Base-by-base conservation (phyloP, 192 early-diverging fungal genomes). In the Entrophospora sp. region DNA sequence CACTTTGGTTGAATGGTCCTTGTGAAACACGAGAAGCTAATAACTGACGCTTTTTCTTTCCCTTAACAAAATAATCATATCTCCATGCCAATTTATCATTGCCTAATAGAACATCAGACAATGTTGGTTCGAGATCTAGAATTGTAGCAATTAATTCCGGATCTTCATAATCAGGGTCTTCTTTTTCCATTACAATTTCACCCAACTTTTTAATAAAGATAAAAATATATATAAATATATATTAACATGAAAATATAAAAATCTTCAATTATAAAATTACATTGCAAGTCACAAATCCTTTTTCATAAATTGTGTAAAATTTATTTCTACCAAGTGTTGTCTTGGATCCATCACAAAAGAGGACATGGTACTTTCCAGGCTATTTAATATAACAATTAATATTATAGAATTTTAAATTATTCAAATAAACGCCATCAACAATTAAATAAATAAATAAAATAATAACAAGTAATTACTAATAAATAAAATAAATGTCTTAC, bases 101-200 rank as follows among this genome's bases (percentile, higher is more conserved):
- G 16, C 61, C 61, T n/a, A 9, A n/a, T 20, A 38, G 20, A 44
- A 63, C 44, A 35, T n/a, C 27, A 31, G 8, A 30, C 5, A 63
- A 34, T 34, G 48, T 63, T n/a, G 38, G 20, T 35, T 32, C 43
- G 18, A 48, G 30, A 8, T 28, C 5, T 43, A 34, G 30, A 22
- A 63, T 25, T 35, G 2, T 31, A 8, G 31, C 13, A 34, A 12
- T 9, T 20, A 63, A n/a, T 0, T 45, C 27, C 1, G 43, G 45
- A 48, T 63, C 61, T 20, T 63, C 14, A 12, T 63, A 63, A 27
- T 31, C 32, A 8, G 44, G 61, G 27, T 63, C 61, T 34, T 63
- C 61, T 16, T 5, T n/a, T 8, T 48, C 43, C 31, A 48, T 20
- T 12, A 18, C 22, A 20, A 45, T 27, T 6, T 20, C n/a, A 12